A percentile compares a stretch with the other conserved stretches of the same genome.
These are phyloP conservation scores for Blastobotrys robertii DNA, from an alignment of 805 yeast species.

Conservation along the genomic window DNA sequence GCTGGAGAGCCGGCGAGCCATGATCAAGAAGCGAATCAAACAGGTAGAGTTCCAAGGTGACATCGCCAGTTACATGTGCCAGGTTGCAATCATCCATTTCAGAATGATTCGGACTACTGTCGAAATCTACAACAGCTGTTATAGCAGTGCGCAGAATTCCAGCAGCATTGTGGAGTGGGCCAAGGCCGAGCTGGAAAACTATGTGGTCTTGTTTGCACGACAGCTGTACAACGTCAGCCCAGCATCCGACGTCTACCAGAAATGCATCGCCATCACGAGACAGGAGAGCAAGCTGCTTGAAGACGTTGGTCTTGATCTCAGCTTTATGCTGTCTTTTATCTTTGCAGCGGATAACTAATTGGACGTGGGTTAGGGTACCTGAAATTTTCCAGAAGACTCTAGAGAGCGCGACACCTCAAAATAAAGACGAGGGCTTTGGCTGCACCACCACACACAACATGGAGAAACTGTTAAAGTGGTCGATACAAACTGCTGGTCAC, in stretches of 20 bases:
- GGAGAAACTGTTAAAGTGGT: constrained; percentile 93
- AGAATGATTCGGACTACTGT: constrained; percentile 52
- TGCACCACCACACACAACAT: constrained; percentile 30
- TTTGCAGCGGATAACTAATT: constrained; percentile 12
- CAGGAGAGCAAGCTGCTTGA: constrained; percentile 56
- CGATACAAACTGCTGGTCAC: constrained; percentile 65
- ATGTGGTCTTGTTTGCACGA: constrained; percentile 50
- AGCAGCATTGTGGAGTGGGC: constrained; percentile 72
- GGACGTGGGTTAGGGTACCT: background rate
- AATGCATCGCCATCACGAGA: constrained; percentile 44
- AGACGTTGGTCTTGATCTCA: constrained; percentile 62
- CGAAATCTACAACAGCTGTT: constrained; percentile 35
- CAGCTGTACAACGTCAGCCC: constrained; percentile 57
- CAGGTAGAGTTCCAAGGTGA: constrained; percentile 49
- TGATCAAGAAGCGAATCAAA: constrained; percentile 38
- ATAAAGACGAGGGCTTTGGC: background rate
- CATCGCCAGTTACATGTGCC: constrained; percentile 43
- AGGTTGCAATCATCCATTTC: constrained; percentile 53
- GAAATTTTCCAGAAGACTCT: background rate
- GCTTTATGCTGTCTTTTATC: constrained; percentile 48
- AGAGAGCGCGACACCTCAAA: background rate
- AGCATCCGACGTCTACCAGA: constrained; percentile 41
- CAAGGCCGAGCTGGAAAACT: constrained; percentile 49
- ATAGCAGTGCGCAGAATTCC: constrained; percentile 33
- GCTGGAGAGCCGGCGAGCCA: constrained; percentile 38